Evolutionary conservation across 805 yeast genomes (phyloP), one percentile per base, ranked within the genome.

Genomic region (Wickerhamiella azymoides): DNA sequence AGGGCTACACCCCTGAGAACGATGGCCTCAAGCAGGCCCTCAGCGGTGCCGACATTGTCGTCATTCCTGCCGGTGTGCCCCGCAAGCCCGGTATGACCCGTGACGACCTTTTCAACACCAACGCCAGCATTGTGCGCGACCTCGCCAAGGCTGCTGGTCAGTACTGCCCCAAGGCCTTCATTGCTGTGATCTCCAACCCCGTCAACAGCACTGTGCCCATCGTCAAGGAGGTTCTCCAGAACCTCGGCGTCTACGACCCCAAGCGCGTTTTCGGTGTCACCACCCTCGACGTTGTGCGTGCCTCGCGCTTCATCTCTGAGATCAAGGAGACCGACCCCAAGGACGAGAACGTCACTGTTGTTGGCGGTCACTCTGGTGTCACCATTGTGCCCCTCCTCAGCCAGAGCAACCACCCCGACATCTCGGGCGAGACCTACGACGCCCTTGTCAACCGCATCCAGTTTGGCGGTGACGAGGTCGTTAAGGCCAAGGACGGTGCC

Each of bases 61-160:
- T 88, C 54, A 84, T 88, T 67, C 96, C 96, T 62, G 96, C 96
- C 48, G 96, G 96, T 73, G 93, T 88, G 49, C 96, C 94, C 72
- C 84, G 93, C 77, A 88, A 86, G 73, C 96, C 96, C 56, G 96
- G 96, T 67, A 88, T 88, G 96, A 84, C 96, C 62, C 83, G 96
- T 74, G 96, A 88, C 65, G 96, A 88, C 64, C 73, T 88, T 60
- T 88, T 88, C 80, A 80, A 84, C 73, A 88, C 93, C 72, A 88
- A 88, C 62, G 96, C 96, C 45, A 80, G 93, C 44, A 88, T 88
- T 65, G 96, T 88, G 52, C 79, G 92, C 64, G 95, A 84, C 67
- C 74, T 88, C 66, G 94, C 94, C 63, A 72, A 79, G 67, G 82
- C 86, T 46, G 76, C 76, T 57, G 94, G 93, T 51, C 84, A 81